phyloP scores from a whole-genome alignment of 2,329 filamentous ascomycete genomes.

The Coniochaeta hoffmannii region DNA sequence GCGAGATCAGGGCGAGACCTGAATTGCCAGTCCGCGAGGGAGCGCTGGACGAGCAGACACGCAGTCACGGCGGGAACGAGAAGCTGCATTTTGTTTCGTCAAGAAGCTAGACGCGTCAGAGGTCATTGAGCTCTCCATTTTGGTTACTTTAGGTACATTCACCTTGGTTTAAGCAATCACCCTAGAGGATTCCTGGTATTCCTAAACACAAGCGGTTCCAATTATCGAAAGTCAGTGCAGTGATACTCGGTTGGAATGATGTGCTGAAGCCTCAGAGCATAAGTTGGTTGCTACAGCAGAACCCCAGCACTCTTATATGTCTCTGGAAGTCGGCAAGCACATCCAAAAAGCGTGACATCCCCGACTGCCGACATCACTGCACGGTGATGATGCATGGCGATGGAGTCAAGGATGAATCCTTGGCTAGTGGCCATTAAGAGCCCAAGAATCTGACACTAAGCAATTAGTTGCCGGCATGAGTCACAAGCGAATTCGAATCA shows the following conservation, averaged over 20 bases:
- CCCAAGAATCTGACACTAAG: background rate
- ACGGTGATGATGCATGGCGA: background rate
- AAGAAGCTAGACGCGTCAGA: conserved; percentile 15
- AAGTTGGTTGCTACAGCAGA: background rate
- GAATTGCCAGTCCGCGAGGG: conserved; percentile 14
- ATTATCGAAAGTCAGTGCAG: background rate
- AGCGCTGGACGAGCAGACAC: conserved; percentile 7
- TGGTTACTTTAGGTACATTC: conserved; percentile 19
- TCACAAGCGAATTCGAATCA: background rate
- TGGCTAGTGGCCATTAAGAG: background rate
- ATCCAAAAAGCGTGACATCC: background rate
- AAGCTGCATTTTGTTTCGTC: background rate
- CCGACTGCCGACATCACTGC: background rate
- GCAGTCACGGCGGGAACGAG: conserved; percentile 13
- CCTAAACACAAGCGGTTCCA: background rate
- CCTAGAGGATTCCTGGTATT: conserved; percentile 9
- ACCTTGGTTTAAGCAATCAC: conserved; percentile 17
- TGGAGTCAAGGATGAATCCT: background rate
- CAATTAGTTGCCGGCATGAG: background rate
- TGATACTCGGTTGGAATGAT: background rate
- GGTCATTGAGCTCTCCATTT: conserved; percentile 10
- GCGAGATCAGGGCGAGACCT: conserved; percentile 36
- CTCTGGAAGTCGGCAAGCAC: background rate
- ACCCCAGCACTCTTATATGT: too few species aligned
- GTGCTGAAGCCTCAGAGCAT: background rate